Percentiles rank a stretch among this genome's conserved stretches.
phyloP scores from a whole-genome alignment of 2,329 filamentous ascomycete species.

The Fusarium graminum region DNA sequence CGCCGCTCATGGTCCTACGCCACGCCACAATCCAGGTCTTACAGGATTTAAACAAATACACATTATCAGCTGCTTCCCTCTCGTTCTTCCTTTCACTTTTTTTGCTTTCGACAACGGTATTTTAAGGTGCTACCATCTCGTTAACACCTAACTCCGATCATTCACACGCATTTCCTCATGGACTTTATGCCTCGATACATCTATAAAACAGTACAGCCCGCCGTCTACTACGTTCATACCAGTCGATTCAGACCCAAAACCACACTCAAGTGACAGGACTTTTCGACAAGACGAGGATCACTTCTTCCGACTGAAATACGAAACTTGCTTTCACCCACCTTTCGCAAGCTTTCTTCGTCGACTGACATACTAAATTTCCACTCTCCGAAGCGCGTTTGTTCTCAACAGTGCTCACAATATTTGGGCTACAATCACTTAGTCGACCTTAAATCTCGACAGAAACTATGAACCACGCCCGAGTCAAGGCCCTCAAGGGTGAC shows the following conservation, averaged over 20 bases:
- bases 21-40: conserved; percentile 44
- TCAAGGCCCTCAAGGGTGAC: conserved; percentile 76
- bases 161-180: conserved; percentile 41
- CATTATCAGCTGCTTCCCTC: conserved; percentile 29
- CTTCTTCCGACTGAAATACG: conserved; percentile 33
- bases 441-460: not conserved
- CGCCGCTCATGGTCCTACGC: conserved; percentile 33
- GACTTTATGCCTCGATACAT: conserved; percentile 47
- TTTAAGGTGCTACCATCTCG: conserved; percentile 30
- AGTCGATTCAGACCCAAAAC: conserved; percentile 41
- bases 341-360: conserved; percentile 47
- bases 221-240: conserved; percentile 38
- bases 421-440: not conserved
- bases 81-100: conserved; percentile 13
- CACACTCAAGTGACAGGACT: conserved; percentile 43
- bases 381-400: conserved; percentile 5
- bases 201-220: conserved; percentile 39
- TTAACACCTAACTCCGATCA: conserved; percentile 36
- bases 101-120: conserved; percentile 17
- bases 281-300: conserved; percentile 42
- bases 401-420: conserved; percentile 1
- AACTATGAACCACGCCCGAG: conserved; percentile 73
- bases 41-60: conserved; percentile 43
- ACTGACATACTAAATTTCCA: not conserved
- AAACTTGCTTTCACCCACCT: conserved; percentile 20